Evolutionary conservation across 2,329 filamentous ascomycete species (phyloP).

Genomic region (Aspergillus sp.): DNA sequence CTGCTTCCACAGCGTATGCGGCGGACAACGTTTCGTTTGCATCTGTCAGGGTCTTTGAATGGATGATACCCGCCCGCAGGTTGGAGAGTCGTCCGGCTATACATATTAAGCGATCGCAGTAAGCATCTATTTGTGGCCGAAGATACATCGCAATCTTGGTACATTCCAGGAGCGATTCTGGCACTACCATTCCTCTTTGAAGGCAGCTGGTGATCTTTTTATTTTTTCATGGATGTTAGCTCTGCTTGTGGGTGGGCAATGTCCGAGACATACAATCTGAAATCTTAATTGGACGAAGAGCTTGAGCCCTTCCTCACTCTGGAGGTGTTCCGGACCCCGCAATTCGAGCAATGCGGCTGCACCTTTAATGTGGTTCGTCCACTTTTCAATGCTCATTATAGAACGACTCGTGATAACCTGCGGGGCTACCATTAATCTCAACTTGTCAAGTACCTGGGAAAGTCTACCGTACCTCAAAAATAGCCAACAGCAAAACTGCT

Average conservation of each 20-base stretch:
- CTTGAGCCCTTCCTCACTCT: slow-evolving; percentile 48
- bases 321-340: slow-evolving; percentile 39
- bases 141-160: slow-evolving; percentile 30
- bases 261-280: slow-evolving; percentile 49
- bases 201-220: slow-evolving; percentile 38
- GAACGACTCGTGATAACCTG: slow-evolving; percentile 43
- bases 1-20: slow-evolving; percentile 34
- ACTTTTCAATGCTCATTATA: slow-evolving; percentile 50
- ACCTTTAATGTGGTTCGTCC: slow-evolving; percentile 60
- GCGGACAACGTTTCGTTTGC: slow-evolving; percentile 30
- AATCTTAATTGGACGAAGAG: slow-evolving; percentile 58
- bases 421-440: slow-evolving; percentile 4
- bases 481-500: slow-evolving; percentile 58
- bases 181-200: slow-evolving; percentile 31
- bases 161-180: slow-evolving; percentile 33
- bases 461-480: slow-evolving; percentile 57
- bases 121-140: slow-evolving; percentile 26
- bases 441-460: neutral
- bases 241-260: neutral
- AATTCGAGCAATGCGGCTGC: slow-evolving; percentile 58
- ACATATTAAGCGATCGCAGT: slow-evolving; percentile 30
- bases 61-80: slow-evolving; percentile 33
- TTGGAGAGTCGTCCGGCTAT: slow-evolving; percentile 32
- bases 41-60: slow-evolving; percentile 23
- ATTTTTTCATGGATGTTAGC: slow-evolving; percentile 6